Base-by-base conservation (phyloP, 768 basidiomycete species). In the Suillus cothurnatus region DNA sequence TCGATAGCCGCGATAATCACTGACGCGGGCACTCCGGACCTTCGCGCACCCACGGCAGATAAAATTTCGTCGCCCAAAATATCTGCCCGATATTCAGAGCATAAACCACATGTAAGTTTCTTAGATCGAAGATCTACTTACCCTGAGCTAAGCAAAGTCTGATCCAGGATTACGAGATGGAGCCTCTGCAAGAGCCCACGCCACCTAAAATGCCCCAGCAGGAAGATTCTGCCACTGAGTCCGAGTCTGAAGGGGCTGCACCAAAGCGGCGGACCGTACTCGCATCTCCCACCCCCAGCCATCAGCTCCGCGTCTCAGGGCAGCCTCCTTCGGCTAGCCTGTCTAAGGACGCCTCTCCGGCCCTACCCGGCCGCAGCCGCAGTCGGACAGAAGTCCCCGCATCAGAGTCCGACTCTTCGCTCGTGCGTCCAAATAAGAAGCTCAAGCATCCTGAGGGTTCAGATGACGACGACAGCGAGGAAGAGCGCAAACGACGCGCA, bases 381-480 rank as follows among this genome's bases (percentile, higher is more conserved):
- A 71, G 69, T 32, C 57, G 64, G 52, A 67, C 69, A 47, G 68
- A 77, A 71, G 64, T 66, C 66, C 43, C 72, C 21, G 53, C 70
- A 36, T 77, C 77, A 43, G 84, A 84, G 67, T 79, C 85, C 12
- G 85, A 87, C 63, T 82, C 85, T 4, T 84, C 86, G n/a, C 82
- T 86, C n/a, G 71, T 69, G 31, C 78, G 74, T 14, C 73, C 77
- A 9, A 86, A 86, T 73, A 88, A 89, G 78, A 79, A 79, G 65
- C 76, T 69, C 31, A 82, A 83, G 68, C 69, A 76, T 31, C 71
- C 65, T 41, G 68, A 67, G 49, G 73, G 79, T 26, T 81, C 81
- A 21, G 82, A 82, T 65, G 85, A 87, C 62, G 84, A 84, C 59
- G 87, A 89, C 70, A 90, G 87, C 70, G 88, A 87, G 67, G 80